Percentiles rank a stretch among this genome's conserved stretches.
Evolutionary conservation across 2,329 filamentous ascomycete genomes (phyloP).

Genomic region (Gnomoniopsis sp.): DNA sequence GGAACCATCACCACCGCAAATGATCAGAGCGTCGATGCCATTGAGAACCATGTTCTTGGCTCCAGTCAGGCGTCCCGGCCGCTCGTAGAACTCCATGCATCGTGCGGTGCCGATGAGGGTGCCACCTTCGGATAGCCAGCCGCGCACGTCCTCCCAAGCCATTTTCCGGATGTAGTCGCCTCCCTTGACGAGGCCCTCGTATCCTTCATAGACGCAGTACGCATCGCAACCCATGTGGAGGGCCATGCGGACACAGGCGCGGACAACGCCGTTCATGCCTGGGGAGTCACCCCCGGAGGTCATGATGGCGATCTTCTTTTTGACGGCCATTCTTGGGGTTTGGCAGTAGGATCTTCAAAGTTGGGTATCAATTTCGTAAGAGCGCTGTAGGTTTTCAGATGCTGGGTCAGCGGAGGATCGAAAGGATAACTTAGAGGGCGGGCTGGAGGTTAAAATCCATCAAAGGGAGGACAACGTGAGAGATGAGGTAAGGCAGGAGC

Average conservation of each 20-base stretch:
- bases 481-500: too few species aligned
- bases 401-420: neutral
- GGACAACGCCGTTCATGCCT: slow-evolving; percentile 89
- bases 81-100: slow-evolving; percentile 89
- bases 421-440: neutral
- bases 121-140: slow-evolving; percentile 89
- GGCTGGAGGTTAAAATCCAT: too few species aligned
- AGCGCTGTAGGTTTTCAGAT: neutral
- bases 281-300: slow-evolving; percentile 92
- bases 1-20: slow-evolving; percentile 95
- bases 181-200: slow-evolving; percentile 89
- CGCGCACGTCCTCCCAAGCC: slow-evolving; percentile 90
- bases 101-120: slow-evolving; percentile 94
- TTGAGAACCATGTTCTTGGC: slow-evolving; percentile 92
- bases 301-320: slow-evolving; percentile 81
- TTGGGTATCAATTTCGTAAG: neutral
- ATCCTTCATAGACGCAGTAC: slow-evolving; percentile 86
- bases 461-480: too few species aligned
- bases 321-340: slow-evolving; percentile 40
- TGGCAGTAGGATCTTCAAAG: slow-evolving; percentile 8
- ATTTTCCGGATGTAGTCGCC: slow-evolving; percentile 84
- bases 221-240: slow-evolving; percentile 80
- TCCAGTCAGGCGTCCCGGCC: slow-evolving; percentile 75
- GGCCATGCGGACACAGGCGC: slow-evolving; percentile 86
- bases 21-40: slow-evolving; percentile 93